A percentile compares a stretch with the other conserved stretches of the same genome.
These are phyloP conservation scores for Aphanomyces astaci DNA, from an alignment of 352 stramenopile species.

Conservation along the genomic window DNA sequence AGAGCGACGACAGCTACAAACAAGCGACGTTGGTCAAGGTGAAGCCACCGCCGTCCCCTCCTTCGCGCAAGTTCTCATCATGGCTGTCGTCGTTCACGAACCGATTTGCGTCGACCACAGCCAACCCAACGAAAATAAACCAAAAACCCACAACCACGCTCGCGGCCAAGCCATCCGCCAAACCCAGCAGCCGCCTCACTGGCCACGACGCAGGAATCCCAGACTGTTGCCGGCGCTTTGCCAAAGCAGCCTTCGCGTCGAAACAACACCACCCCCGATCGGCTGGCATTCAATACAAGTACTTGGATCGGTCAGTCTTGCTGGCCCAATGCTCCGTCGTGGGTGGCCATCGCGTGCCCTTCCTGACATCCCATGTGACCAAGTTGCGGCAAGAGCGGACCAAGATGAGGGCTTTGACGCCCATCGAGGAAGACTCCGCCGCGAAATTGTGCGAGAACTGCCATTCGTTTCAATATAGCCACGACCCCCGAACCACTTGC, in stretches of 20 bases:
- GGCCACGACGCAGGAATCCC: background rate
- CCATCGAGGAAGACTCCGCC: background rate
- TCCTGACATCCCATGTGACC: background rate
- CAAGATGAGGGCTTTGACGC: background rate
- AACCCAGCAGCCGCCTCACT: background rate
- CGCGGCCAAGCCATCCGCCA: background rate
- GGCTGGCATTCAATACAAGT: background rate
- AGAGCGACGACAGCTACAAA: background rate
- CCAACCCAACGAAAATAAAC: too few species aligned
- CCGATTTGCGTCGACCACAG: too few species aligned
- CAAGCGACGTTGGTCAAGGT: background rate
- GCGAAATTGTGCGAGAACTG: background rate
- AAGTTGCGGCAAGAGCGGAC: background rate
- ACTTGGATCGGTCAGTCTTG: background rate
- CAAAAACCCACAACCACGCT: too few species aligned
- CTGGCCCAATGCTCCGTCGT: background rate
- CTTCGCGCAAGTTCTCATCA: background rate
- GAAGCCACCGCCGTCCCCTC: background rate
- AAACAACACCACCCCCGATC: background rate
- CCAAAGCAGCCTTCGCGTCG: background rate
- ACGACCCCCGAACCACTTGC: background rate
- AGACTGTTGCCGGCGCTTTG: background rate
- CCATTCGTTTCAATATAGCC: slow-evolving; percentile 2
- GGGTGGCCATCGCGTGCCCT: slow-evolving; percentile 1
- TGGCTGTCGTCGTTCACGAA: background rate